Base-by-base conservation (phyloP, 2,329 filamentous ascomycete species). In the Teratosphaeria epicoccoides region DNA sequence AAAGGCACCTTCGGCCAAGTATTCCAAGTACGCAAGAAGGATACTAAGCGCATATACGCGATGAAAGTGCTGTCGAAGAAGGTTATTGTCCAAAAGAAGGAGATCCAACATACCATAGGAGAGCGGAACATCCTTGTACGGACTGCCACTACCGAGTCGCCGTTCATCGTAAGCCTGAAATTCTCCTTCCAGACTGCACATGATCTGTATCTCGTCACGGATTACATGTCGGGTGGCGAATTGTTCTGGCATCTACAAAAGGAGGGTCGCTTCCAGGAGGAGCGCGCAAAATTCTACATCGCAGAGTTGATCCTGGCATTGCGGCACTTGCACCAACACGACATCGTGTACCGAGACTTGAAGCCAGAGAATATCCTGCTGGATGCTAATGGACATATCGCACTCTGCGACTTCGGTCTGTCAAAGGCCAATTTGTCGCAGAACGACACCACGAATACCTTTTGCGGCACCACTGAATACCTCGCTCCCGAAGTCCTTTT, bases 51-150 rank as follows among this genome's bases (percentile, higher is more conserved):
- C 44, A 96, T 98, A 55, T 98, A 98, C 65, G 93, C 93, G 56
- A 98, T 98, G 93, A 98, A 98, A 71, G 91, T 98, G 1, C 76
- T 98, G 26, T 96, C 93, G 48, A 98, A 98, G 78, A 98, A 98
- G 76, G 93, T 98, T 49, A 98, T 98, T 64, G 93, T 98, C 24
- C 93, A 98, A 72, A 98, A 98, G 80, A 98, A 98, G 72, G 93
- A 98, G 70, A 89, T 98, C 47, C 89, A 91, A 14, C 93, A 98
- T 68, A 98, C 93, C 0, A 84, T 98, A 33, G 93, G 93, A 59
- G 93, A 98, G 72, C 82, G 93, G 54, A 98, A 98, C 66, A 98
- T 98, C 59, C 77, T 98, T 46, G 93, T 98, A 40, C 86, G 93
- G 58, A 98, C 93, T 4, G 93, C 93, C 24, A 97, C 87, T 72